A percentile compares a stretch with the other conserved stretches of the same genome.
Conservation (phyloP, 306 rosid species). For the Cicer cuneatum region DNA sequence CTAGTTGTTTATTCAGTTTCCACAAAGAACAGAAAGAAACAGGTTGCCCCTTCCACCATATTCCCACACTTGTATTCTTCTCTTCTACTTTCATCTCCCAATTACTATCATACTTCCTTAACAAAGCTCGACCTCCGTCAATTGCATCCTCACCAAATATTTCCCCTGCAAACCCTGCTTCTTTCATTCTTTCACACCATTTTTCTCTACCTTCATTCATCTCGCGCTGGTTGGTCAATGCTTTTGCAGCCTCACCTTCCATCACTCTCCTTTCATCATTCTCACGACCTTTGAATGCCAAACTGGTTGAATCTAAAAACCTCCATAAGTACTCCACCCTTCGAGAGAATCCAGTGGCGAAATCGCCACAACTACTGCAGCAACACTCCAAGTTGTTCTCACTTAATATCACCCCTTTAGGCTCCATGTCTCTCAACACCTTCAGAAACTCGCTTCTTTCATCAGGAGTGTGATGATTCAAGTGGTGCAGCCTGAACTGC, state of each 20-base stretch:
- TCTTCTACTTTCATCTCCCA: slow-evolving; percentile 90
- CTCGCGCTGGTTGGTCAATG: slow-evolving; percentile 61
- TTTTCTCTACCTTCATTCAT: slow-evolving; percentile 83
- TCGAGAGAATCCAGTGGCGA: slow-evolving; percentile 57
- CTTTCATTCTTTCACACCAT: slow-evolving; percentile 86
- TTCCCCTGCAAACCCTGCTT: slow-evolving; percentile 65
- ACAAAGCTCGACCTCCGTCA: slow-evolving; percentile 77
- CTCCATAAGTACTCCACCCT: slow-evolving; percentile 78
- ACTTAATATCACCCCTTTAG: slow-evolving; percentile 73
- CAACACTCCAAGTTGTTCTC: slow-evolving; percentile 85
- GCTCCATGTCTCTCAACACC: slow-evolving; percentile 61
- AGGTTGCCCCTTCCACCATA: slow-evolving; percentile 86
- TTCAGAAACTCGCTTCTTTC: slow-evolving; percentile 71
- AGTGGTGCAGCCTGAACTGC: slow-evolving; percentile 79
- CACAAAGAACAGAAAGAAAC: slow-evolving; percentile 85
- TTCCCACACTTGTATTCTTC: slow-evolving; percentile 59
- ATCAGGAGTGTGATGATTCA: slow-evolving; percentile 64
- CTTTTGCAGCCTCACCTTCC: slow-evolving; percentile 94
- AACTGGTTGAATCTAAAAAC: slow-evolving; percentile 83
- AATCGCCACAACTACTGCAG: slow-evolving; percentile 75
- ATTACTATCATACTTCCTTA: slow-evolving; percentile 81
- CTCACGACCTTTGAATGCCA: slow-evolving; percentile 79
- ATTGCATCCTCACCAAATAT: slow-evolving; percentile 67
- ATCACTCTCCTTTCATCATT: slow-evolving; percentile 80
- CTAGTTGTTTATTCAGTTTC: slow-evolving; percentile 53